Percentiles rank a stretch among this genome's conserved stretches.
Evolutionary conservation across 352 stramenopile species (phyloP).

Genomic region (Thalassiosira mediterranea): DNA sequence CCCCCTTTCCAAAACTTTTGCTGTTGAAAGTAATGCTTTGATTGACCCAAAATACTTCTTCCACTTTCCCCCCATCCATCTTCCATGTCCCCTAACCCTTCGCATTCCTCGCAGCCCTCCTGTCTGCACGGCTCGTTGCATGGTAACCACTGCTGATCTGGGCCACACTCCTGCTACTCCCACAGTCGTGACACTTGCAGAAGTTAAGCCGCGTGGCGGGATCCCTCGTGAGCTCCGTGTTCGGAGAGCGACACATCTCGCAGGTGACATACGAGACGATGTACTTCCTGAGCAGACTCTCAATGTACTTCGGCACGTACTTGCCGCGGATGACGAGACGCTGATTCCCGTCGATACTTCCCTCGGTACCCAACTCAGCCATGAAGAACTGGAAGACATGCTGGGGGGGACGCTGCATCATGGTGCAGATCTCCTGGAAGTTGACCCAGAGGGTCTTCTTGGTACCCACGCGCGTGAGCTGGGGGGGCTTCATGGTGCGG

Average conservation of each 20-base stretch:
- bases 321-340: conserved; percentile 97
- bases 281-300: conserved; percentile 99
- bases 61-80: too few species aligned
- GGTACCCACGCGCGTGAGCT: conserved; percentile 88
- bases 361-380: conserved; percentile 98
- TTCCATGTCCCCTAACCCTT: conserved; percentile 60
- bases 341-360: conserved; percentile 98
- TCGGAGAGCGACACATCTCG: conserved; percentile 98
- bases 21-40: too few species aligned
- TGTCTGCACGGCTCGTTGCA: conserved; percentile 88
- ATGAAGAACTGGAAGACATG: conserved; percentile 99
- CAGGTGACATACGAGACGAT: conserved; percentile 99
- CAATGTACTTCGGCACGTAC: conserved; percentile 99
- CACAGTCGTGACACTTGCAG: conserved; percentile 97
- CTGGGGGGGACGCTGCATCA: conserved; percentile 97
- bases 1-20: too few species aligned
- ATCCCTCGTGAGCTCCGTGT: conserved; percentile 97
- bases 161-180: conserved; percentile 94
- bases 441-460: conserved; percentile 99
- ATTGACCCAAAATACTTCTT: too few species aligned
- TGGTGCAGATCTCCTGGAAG: conserved; percentile 97
- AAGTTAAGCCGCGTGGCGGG: conserved; percentile 96
- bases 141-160: conserved; percentile 98
- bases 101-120: conserved; percentile 82
- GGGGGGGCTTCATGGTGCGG: conserved; percentile 83